These are phyloP conservation scores for Myriangium duriaei DNA, from an alignment of 2,329 filamentous ascomycete genomes.

Conservation along the genomic window DNA sequence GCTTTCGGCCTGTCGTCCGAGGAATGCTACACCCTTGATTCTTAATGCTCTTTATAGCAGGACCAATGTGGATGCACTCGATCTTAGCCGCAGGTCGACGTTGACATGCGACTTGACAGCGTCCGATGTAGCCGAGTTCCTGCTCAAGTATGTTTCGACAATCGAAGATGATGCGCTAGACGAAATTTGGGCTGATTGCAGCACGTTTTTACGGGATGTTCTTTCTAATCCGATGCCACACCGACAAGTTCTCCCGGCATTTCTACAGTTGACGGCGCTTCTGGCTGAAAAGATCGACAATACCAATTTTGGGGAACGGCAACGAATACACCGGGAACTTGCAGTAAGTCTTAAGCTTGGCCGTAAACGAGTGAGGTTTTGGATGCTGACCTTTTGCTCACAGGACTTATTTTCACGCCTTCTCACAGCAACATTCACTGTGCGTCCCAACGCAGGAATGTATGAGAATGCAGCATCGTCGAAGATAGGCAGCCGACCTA, in stretches of 20 bases:
- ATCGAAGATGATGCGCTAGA: slow-evolving; percentile 96
- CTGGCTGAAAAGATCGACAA: slow-evolving; percentile 94
- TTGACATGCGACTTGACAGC: slow-evolving; percentile 76
- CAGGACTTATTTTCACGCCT: slow-evolving; percentile 82
- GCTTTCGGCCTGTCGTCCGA: slow-evolving; percentile 78
- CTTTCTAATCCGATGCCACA: slow-evolving; percentile 91
- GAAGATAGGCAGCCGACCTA: slow-evolving; percentile 31
- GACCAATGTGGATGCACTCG: slow-evolving; percentile 70
- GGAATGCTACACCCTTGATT: slow-evolving; percentile 81
- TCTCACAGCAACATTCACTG: slow-evolving; percentile 87
- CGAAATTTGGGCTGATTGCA: slow-evolving; percentile 94
- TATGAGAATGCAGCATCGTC: slow-evolving; percentile 3
- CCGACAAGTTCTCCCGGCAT: slow-evolving; percentile 70
- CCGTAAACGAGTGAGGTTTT: too few relatives aligned
- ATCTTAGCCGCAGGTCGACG: slow-evolving; percentile 70
- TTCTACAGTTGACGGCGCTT: slow-evolving; percentile 81
- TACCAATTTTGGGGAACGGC: slow-evolving; percentile 90
- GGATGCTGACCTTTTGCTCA: too few relatives aligned
- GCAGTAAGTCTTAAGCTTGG: slow-evolving; percentile 62
- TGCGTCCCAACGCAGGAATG: slow-evolving; percentile 33
- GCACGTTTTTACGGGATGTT: slow-evolving; percentile 78
- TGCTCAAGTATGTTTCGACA: slow-evolving; percentile 80
- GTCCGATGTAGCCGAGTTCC: slow-evolving; percentile 71
- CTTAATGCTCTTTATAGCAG: slow-evolving; percentile 95
- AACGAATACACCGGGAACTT: slow-evolving; percentile 79